phyloP scores from a whole-genome alignment of 2,329 filamentous ascomycete genomes.

The Trichoderma sp. region DNA sequence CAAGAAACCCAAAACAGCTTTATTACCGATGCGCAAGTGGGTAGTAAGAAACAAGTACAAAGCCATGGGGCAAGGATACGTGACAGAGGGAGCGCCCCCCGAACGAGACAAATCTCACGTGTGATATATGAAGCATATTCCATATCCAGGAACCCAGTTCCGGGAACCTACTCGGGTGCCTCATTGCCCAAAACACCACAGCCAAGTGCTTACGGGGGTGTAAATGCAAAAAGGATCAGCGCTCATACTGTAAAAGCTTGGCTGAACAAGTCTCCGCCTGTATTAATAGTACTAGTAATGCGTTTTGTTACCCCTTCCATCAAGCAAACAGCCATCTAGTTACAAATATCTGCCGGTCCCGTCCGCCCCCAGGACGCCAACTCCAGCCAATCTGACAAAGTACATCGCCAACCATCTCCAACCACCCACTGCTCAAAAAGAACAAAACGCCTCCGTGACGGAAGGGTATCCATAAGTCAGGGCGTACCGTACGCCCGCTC shows the following conservation, averaged over 20 bases:
- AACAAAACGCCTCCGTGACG: conserved; percentile 18
- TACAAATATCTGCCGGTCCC: background rate
- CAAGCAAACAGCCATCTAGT: background rate
- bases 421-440: background rate
- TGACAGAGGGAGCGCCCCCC: background rate
- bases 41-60: background rate
- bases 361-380: background rate
- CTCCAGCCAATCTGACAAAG: background rate
- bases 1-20: background rate
- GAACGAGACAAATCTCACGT: conserved; percentile 5
- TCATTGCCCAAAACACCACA: background rate
- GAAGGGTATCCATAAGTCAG: conserved; percentile 20
- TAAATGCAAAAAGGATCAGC: background rate
- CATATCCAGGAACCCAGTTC: background rate
- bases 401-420: conserved; percentile 2
- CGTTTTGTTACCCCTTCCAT: background rate
- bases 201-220: conserved; percentile 7
- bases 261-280: background rate
- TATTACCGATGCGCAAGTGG: background rate
- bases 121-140: background rate
- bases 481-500: conserved; percentile 21
- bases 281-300: conserved; percentile 5
- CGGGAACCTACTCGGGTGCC: background rate
- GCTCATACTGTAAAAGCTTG: background rate
- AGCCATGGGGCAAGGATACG: background rate